Base-by-base conservation (phyloP, 257 asterid species). In the Marsdenia floribunda region DNA sequence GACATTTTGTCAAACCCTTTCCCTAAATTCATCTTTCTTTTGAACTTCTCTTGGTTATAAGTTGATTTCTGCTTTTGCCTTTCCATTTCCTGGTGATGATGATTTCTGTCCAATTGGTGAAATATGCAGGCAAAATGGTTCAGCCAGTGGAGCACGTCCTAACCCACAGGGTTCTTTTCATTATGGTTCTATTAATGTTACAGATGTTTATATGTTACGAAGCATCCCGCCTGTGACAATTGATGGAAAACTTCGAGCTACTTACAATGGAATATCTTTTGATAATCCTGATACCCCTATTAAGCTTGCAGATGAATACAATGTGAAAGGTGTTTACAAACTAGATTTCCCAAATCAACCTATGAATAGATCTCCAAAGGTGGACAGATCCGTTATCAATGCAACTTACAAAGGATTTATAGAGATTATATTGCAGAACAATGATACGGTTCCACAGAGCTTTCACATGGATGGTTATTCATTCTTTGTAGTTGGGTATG, bases 71-170 rank as follows among this genome's bases (percentile, higher is more conserved):
- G 33, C 33, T 29, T 29, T 29, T 29, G 33, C 33, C 33, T 29
- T 29, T 29, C 33, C 1, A 1, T 29, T 29, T 29, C 33, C 33
- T 1, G 33, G 18, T 64, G 73, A 26, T 15, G 19, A n/a, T 53
- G n/a, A 38, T 38, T 15, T 22, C 13, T 46, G 47, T 63, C 53
- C 33, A 64, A 70, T 26, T 55, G 52, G 40, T 53, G 14, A 14
- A 33, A 35, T 50, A 61, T 40, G 75, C 88, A 95, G 99, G 96
- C 97, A 88, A 88, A 95, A 95, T 72, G 89, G 73, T 19, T 42
- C 84, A 78, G 97, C 99, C n/a, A 88, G 96, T 78, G 99, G 99
- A 76, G 99, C 99, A 71, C 96, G 99, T 65, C 99, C 99, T 2
- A 95, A 95, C 58, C 99, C 99, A 7, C 99, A 95, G 83, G 99